Evolutionary conservation across 176 grass and related monocot genomes (phyloP).

Genomic region (Eleusine coracana): DNA sequence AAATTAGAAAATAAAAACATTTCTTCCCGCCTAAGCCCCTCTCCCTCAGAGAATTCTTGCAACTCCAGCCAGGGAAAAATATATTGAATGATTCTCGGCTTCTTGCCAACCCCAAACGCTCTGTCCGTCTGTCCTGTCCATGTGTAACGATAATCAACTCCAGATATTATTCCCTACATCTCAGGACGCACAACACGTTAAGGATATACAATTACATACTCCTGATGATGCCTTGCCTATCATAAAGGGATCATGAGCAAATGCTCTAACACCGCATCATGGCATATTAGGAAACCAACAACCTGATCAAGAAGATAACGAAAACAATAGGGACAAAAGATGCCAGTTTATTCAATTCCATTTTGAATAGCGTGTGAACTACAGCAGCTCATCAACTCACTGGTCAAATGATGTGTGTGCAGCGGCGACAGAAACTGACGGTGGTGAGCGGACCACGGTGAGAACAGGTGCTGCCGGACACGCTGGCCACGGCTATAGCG

Average conservation of each 20-base stretch:
- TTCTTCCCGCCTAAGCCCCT: background rate
- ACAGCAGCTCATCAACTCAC: background rate
- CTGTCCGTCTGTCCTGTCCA: constrained; percentile 30
- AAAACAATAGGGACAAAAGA: background rate
- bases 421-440: background rate
- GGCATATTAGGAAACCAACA: background rate
- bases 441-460: background rate
- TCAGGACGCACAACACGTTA: background rate
- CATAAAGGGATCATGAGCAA: background rate
- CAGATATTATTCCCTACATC: constrained; percentile 32
- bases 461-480: background rate
- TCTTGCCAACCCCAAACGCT: constrained; percentile 8
- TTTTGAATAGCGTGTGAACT: background rate
- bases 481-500: constrained; percentile 3
- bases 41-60: background rate
- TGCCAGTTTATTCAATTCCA: background rate
- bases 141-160: background rate
- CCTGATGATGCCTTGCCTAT: background rate
- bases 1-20: background rate
- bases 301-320: background rate
- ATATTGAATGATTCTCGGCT: background rate
- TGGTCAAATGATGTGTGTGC: too few species aligned
- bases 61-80: background rate
- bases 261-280: constrained; percentile 13
- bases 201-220: constrained; percentile 18